A percentile compares a stretch with the other conserved stretches of the same genome.
These are phyloP conservation scores for Prosopis cineraria DNA, from an alignment of 306 rosid species.

Conservation along the genomic window DNA sequence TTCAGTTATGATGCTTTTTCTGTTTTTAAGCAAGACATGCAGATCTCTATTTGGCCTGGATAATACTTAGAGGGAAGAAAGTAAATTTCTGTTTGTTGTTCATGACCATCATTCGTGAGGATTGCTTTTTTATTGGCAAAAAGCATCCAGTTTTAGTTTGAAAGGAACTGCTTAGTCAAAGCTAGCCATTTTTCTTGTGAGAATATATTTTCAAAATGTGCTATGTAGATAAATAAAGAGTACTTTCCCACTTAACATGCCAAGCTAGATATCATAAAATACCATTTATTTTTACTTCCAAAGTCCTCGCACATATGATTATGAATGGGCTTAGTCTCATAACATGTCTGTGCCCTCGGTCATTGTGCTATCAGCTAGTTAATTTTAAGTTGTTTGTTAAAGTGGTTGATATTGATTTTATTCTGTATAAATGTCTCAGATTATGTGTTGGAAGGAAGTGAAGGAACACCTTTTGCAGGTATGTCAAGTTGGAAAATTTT, in stretches of 20 bases:
- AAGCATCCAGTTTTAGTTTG: neutral
- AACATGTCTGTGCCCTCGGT: conserved; percentile 2
- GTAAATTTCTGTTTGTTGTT: neutral
- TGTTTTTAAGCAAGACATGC: neutral
- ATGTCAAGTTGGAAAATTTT: conserved; percentile 23
- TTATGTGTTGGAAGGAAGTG: conserved; percentile 97
- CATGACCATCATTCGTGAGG: neutral
- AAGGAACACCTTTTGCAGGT: conserved; percentile 98
- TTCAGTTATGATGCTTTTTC: neutral
- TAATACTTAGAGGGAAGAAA: neutral
- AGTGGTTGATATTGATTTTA: conserved; percentile 34
- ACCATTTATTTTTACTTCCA: neutral
- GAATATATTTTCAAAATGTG: neutral
- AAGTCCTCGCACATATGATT: neutral
- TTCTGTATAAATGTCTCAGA: conserved; percentile 52
- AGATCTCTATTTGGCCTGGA: neutral
- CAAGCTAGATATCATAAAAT: neutral
- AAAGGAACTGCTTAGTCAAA: neutral
- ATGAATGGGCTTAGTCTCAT: neutral
- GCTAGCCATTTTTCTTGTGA: neutral
- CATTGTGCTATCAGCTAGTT: neutral
- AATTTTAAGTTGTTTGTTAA: conserved; percentile 26
- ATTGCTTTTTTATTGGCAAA: neutral
- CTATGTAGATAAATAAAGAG: neutral
- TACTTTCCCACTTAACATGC: neutral